phyloP scores from a whole-genome alignment of 179 eudicot species.

The Sideroxylon spinosum region DNA sequence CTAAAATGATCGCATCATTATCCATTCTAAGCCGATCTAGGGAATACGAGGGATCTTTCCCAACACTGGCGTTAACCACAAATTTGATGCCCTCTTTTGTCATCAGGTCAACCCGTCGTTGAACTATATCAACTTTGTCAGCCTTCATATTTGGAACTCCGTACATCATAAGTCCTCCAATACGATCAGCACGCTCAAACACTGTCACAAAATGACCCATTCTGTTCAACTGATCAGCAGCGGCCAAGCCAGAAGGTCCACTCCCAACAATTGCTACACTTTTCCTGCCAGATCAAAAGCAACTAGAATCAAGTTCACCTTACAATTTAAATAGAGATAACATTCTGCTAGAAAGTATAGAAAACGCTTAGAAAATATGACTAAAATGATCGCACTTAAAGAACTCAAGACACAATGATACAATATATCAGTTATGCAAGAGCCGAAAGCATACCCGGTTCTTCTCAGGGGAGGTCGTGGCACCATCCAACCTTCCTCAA shows the following conservation, averaged over 20 bases:
- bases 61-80: conserved; percentile 84
- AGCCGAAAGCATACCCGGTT: conserved; percentile 55
- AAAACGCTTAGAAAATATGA: background rate
- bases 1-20: conserved; percentile 77
- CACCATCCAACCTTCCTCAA: conserved; percentile 99
- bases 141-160: conserved; percentile 99
- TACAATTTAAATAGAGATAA: background rate
- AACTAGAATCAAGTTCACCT: background rate
- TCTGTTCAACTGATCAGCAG: conserved; percentile 92
- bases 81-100: conserved; percentile 74
- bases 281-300: conserved; percentile 46
- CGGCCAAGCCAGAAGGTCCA: conserved; percentile 98
- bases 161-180: conserved; percentile 99
- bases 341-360: background rate
- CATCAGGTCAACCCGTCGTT: conserved; percentile 91
- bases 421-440: background rate
- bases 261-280: conserved; percentile 83
- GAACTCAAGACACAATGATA: conserved; percentile 4
- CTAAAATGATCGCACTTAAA: background rate
- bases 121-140: conserved; percentile 78
- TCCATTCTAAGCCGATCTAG: conserved; percentile 61
- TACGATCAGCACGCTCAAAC: conserved; percentile 88
- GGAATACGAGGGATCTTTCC: conserved; percentile 67
- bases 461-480: conserved; percentile 89
- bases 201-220: conserved; percentile 92